Conservation (phyloP, 805 yeast species). For the Lachancea fermentati region DNA sequence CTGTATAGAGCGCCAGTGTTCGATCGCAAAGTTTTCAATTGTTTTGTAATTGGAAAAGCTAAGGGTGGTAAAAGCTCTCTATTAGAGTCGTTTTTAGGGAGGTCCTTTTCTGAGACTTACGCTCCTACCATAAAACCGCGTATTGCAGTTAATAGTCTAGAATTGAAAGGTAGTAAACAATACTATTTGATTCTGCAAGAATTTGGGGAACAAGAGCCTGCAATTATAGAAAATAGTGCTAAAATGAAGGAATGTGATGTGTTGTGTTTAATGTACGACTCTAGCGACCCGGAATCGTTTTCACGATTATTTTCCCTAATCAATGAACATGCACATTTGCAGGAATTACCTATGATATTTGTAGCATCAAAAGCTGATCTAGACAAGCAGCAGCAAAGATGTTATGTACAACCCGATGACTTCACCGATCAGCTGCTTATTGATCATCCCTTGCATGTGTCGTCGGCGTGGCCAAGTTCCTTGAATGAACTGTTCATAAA, state of each 20-base stretch:
- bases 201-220: conserved; percentile 79
- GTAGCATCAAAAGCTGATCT: conserved; percentile 94
- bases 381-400: conserved; percentile 91
- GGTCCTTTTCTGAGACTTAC: conserved; percentile 63
- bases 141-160: conserved; percentile 87
- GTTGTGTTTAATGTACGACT: conserved; percentile 83
- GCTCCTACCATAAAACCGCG: conserved; percentile 79
- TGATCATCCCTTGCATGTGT: conserved; percentile 84
- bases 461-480: conserved; percentile 86
- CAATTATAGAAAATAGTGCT: conserved; percentile 63
- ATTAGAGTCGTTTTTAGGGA: conserved; percentile 72
- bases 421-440: conserved; percentile 62
- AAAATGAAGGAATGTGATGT: conserved; percentile 86
- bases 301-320: conserved; percentile 72
- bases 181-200: conserved; percentile 89
- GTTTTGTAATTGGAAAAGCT: conserved; percentile 80
- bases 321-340: conserved; percentile 48
- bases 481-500: conserved; percentile 79
- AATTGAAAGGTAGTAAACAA: conserved; percentile 90
- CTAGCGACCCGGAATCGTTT: conserved; percentile 93
- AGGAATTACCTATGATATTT: conserved; percentile 72
- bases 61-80: conserved; percentile 85
- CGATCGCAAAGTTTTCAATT: conserved; percentile 89
- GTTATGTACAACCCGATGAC: conserved; percentile 80
- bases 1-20: conserved; percentile 59